phyloP scores from a whole-genome alignment of 2,329 filamentous ascomycete species.

The Fusarium dlaminii region DNA sequence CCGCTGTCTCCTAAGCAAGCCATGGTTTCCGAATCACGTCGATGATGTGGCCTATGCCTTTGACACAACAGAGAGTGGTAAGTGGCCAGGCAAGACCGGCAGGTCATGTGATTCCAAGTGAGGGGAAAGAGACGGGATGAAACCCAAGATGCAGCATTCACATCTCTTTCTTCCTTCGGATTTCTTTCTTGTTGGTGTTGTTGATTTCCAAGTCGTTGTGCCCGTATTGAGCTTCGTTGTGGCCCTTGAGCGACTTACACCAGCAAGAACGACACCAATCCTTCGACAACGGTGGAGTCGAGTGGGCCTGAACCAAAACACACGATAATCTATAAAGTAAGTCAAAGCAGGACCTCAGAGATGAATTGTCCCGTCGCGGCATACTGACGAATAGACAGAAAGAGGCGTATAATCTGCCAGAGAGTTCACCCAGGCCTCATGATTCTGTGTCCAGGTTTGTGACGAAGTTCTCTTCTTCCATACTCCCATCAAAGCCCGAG shows the following conservation, averaged over 20 bases:
- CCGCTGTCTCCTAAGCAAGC: conserved; percentile 14
- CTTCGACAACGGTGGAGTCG: conserved; percentile 20
- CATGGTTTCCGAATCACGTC: conserved; percentile 35
- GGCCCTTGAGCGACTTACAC: conserved; percentile 11
- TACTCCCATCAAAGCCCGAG: background rate
- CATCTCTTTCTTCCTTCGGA: conserved; percentile 16
- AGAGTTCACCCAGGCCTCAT: background rate
- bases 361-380: background rate
- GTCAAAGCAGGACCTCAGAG: conserved; percentile 1
- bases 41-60: conserved; percentile 41
- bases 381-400: conserved; percentile 6
- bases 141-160: conserved; percentile 33
- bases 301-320: conserved; percentile 6
- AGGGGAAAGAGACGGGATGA: conserved; percentile 46
- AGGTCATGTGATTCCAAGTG: conserved; percentile 46
- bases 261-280: background rate
- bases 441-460: background rate
- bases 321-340: conserved; percentile 3
- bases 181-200: conserved; percentile 9
- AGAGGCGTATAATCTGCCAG: background rate
- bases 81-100: conserved; percentile 31
- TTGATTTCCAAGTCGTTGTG: background rate
- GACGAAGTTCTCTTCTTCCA: background rate
- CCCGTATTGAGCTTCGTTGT: conserved; percentile 7
- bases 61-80: conserved; percentile 28